Percentiles rank a stretch among this genome's conserved stretches.
Evolutionary conservation across 306 rosid species (phyloP).

Genomic region (Quercus gilva): DNA sequence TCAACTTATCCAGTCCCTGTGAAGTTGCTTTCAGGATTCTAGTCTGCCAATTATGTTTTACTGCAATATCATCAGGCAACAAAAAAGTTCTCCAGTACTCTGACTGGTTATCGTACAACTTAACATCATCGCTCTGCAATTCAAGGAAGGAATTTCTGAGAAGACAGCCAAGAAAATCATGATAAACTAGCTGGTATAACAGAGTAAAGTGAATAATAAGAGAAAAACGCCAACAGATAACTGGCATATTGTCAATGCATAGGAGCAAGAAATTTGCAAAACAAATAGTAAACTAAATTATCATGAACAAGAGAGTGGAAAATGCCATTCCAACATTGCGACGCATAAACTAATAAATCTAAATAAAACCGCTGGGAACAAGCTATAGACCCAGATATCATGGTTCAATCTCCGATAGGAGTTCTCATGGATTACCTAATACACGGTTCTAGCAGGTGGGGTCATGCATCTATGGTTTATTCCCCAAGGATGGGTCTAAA

Average conservation of each 20-base stretch:
- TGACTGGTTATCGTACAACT: slow-evolving; percentile 54
- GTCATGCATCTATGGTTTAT: too few species aligned
- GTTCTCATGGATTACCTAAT: too few species aligned
- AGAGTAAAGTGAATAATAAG: slow-evolving; percentile 14
- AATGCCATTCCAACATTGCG: background rate
- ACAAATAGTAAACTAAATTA: background rate
- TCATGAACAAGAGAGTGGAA: background rate
- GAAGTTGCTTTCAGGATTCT: slow-evolving; percentile 71
- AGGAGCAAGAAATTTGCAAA: background rate
- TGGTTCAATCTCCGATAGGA: too few species aligned
- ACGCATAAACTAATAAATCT: background rate
- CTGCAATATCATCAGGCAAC: slow-evolving; percentile 54
- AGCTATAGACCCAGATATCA: too few species aligned
- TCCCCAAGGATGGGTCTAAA: too few species aligned
- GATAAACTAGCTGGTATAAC: slow-evolving; percentile 17
- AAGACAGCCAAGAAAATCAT: slow-evolving; percentile 24
- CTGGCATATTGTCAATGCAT: background rate
- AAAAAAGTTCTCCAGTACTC: slow-evolving; percentile 51
- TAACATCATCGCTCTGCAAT: slow-evolving; percentile 78
- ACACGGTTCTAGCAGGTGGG: too few species aligned
- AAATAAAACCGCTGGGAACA: background rate
- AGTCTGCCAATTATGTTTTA: slow-evolving; percentile 56
- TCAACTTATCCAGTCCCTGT: slow-evolving; percentile 65
- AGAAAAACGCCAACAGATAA: background rate
- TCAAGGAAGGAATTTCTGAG: slow-evolving; percentile 25